A percentile compares a stretch with the other conserved stretches of the same genome.
These are phyloP conservation scores for Blumeria graminis DNA, from an alignment of 2,329 filamentous ascomycete species.

Conservation along the genomic window DNA sequence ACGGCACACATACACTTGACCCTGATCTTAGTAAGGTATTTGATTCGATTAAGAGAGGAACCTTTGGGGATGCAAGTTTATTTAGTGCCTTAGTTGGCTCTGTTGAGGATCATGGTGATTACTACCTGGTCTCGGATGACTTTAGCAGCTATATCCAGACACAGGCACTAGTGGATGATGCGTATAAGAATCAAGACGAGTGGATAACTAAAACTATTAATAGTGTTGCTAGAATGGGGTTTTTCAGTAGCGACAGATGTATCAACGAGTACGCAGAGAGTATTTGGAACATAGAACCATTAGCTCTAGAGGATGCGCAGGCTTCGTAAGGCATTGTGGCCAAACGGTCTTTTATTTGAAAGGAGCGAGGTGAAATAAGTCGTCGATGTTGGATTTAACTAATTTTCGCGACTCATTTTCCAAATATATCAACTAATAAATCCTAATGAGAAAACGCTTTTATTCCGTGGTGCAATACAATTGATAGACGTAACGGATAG, in stretches of 20 bases:
- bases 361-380: too few species aligned
- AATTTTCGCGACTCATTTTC: too few species aligned
- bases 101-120: constrained; percentile 83
- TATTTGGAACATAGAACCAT: constrained; percentile 90
- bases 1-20: constrained; percentile 58
- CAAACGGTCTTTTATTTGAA: too few species aligned
- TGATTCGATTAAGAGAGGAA: constrained; percentile 51
- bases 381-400: too few species aligned
- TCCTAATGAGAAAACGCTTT: too few species aligned
- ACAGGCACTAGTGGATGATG: constrained; percentile 71
- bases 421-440: too few species aligned
- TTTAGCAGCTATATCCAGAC: constrained; percentile 90
- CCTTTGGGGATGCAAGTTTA: constrained; percentile 53
- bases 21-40: constrained; percentile 60
- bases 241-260: constrained; percentile 86
- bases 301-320: constrained; percentile 6
- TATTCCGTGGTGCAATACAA: too few species aligned
- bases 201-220: constrained; percentile 83
- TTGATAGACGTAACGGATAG: too few species aligned
- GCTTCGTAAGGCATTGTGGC: too few species aligned
- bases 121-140: constrained; percentile 93
- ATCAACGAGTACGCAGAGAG: constrained; percentile 93
- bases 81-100: constrained; percentile 69
- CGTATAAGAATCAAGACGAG: constrained; percentile 75
- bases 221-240: constrained; percentile 81